phyloP scores from a whole-genome alignment of 805 yeast species.

The Saturnispora dispora region DNA sequence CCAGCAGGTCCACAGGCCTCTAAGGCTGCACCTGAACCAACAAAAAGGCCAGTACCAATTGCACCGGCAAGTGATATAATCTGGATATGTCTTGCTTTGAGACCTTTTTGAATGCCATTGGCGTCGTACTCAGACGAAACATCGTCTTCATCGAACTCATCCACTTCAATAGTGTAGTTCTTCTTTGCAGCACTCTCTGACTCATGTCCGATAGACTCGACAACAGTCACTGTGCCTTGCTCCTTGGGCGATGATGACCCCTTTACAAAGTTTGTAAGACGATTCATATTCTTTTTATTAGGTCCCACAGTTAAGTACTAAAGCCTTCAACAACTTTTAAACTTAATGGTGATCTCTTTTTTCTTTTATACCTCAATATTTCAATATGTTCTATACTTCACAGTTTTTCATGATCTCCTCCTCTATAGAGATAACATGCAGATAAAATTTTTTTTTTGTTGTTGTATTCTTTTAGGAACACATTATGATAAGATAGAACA shows the following conservation, averaged over 20 bases:
- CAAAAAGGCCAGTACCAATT: slow-evolving; percentile 54
- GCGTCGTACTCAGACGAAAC: not conserved
- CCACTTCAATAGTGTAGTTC: slow-evolving; percentile 5
- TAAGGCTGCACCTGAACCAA: slow-evolving; percentile 41
- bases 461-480: not conserved
- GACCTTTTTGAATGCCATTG: slow-evolving; percentile 29
- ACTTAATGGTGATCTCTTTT: too few relatives aligned
- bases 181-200: not conserved
- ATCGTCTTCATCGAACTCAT: slow-evolving; percentile 3
- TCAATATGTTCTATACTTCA: not conserved
- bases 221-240: not conserved
- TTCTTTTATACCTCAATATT: too few relatives aligned
- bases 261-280: not conserved
- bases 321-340: too few relatives aligned
- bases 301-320: too few relatives aligned
- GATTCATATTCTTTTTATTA: not conserved
- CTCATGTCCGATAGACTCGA: not conserved
- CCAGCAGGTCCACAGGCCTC: slow-evolving; percentile 26
- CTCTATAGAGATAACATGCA: not conserved
- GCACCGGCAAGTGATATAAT: slow-evolving; percentile 67
- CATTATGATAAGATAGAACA: not conserved
- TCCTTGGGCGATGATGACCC: not conserved
- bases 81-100: slow-evolving; percentile 44
- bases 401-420: not conserved
- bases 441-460: not conserved